phyloP scores from a whole-genome alignment of 2,329 filamentous ascomycete genomes.

The Waltergamsia citrina region DNA sequence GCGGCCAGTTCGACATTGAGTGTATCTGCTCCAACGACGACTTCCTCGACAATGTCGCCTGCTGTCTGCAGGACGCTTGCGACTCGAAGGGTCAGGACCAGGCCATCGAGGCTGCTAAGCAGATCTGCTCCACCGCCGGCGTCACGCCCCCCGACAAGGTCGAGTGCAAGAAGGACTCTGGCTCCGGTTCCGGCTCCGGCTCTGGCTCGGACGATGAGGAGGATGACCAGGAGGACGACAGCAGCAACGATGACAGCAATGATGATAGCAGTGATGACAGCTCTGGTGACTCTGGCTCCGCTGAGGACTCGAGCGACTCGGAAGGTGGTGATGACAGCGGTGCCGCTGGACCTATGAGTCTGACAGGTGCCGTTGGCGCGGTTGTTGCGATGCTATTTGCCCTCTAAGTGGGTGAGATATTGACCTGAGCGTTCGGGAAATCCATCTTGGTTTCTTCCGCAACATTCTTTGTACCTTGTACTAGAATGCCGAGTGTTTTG shows the following conservation, averaged over 20 bases:
- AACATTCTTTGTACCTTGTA: too few species aligned
- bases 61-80: constrained; percentile 28
- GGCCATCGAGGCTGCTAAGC: constrained; percentile 25
- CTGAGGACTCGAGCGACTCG: too few species aligned
- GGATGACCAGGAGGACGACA: neutral
- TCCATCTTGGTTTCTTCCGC: too few species aligned
- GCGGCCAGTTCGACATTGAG: constrained; percentile 23
- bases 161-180: constrained; percentile 17
- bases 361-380: constrained; percentile 5
- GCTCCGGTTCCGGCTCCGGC: constrained; percentile 2
- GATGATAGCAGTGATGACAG: neutral
- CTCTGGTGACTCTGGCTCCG: neutral
- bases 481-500: too few species aligned
- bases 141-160: constrained; percentile 25
- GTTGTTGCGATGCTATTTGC: constrained; percentile 5
- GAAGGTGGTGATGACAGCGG: neutral
- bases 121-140: constrained; percentile 25
- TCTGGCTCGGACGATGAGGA: constrained; percentile 1
- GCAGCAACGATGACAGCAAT: neutral
- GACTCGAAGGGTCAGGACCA: constrained; percentile 17
- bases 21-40: constrained; percentile 30
- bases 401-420: too few species aligned
- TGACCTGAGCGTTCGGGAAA: too few species aligned
- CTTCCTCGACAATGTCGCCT: constrained; percentile 30
- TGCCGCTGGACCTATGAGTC: neutral